phyloP scores from a whole-genome alignment of 345 rosid species.

The Euphorbia lathyris region DNA sequence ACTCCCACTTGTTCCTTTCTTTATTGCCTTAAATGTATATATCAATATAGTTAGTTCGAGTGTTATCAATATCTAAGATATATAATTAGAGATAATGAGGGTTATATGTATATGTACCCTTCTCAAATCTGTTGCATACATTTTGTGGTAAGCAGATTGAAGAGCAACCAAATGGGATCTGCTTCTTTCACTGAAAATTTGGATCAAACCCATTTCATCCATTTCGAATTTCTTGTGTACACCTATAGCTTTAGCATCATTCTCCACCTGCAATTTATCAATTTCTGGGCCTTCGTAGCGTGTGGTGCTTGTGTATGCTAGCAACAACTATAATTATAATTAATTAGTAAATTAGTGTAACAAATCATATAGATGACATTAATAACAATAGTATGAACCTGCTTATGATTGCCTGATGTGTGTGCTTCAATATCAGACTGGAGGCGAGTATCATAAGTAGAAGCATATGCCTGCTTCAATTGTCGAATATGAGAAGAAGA shows the following conservation, averaged over 20 bases:
- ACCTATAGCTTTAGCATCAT: slow-evolving; percentile 49
- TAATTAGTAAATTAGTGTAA: not conserved
- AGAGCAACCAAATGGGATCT: slow-evolving; percentile 54
- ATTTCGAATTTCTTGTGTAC: slow-evolving; percentile 40
- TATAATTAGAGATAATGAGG: no score
- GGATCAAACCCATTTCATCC: slow-evolving; percentile 37
- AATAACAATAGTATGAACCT: slow-evolving; percentile 24
- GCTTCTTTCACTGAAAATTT: slow-evolving; percentile 61
- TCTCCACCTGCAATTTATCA: slow-evolving; percentile 37
- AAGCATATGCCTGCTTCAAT: slow-evolving; percentile 45
- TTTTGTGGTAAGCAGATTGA: slow-evolving; percentile 28
- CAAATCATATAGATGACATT: not conserved
- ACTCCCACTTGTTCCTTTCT: slow-evolving; percentile 45
- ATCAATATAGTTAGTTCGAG: not conserved
- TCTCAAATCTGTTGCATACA: slow-evolving; percentile 43
- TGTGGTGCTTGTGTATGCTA: slow-evolving; percentile 50
- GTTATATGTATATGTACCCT: slow-evolving; percentile 27
- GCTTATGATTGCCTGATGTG: slow-evolving; percentile 48
- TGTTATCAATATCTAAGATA: not conserved
- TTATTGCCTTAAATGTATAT: slow-evolving; percentile 37
- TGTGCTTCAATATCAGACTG: slow-evolving; percentile 47
- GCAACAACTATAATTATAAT: slow-evolving; percentile 27
- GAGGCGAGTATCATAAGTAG: slow-evolving; percentile 30
- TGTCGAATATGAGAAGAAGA: slow-evolving; percentile 51
- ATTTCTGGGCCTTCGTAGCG: slow-evolving; percentile 72